A percentile compares a stretch with the other conserved stretches of the same genome.
phyloP scores from a whole-genome alignment of 1,284 basidiomycete genomes.

The Cutaneotrichosporon cyanovorans region DNA sequence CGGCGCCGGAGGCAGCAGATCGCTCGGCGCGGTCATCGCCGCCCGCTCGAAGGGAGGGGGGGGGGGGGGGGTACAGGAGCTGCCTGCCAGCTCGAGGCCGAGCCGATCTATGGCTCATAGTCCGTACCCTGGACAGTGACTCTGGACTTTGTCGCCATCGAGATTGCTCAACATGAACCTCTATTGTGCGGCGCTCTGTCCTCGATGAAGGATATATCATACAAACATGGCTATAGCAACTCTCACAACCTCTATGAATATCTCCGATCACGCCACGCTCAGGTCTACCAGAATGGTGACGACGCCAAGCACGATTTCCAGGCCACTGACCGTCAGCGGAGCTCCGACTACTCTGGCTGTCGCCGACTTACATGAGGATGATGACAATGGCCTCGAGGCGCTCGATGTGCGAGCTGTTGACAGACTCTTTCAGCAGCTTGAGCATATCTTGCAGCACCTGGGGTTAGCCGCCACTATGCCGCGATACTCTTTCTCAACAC shows the following conservation, averaged over 20 bases:
- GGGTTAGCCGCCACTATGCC: no score
- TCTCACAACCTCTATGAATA: neutral
- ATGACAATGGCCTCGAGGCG: conserved; percentile 94
- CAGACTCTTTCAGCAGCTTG: conserved; percentile 81
- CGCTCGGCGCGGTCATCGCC: no score
- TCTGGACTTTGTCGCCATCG: no score
- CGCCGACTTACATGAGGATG: conserved; percentile 73
- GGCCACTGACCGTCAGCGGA: conserved; percentile 20
- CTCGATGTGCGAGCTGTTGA: conserved; percentile 83
- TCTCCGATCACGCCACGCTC: conserved; percentile 42
- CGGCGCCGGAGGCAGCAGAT: no score
- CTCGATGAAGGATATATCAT: neutral
- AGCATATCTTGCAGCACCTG: conserved; percentile 95
- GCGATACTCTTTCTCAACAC: neutral
- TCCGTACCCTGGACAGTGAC: no score
- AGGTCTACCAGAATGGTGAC: conserved; percentile 65
- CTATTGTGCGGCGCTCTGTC: no score
- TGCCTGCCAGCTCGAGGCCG: no score
- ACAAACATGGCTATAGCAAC: conserved; percentile 1
- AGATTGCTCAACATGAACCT: no score
- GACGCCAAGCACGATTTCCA: conserved; percentile 56
- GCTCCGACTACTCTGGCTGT: neutral
- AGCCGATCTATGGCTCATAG: no score
- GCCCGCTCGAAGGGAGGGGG: no score
- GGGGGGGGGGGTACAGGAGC: no score